Evolutionary conservation across 805 yeast species (phyloP).

Genomic region (Kurtzmaniella fragi): DNA sequence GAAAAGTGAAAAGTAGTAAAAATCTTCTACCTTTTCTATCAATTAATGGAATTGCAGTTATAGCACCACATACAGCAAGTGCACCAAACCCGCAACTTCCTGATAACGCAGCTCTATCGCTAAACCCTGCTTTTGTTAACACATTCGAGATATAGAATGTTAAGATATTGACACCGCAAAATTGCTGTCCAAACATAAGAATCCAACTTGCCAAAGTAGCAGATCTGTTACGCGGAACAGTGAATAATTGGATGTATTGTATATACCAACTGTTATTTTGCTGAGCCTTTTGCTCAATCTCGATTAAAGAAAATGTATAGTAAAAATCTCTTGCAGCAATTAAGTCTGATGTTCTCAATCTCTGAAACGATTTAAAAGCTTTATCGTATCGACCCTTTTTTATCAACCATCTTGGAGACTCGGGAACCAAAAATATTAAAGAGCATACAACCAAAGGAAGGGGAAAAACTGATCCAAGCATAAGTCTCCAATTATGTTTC

Average conservation of each 20-base stretch:
- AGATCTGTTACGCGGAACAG: slow-evolving; percentile 7
- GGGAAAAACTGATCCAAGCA: slow-evolving; percentile 11
- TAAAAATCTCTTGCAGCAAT: slow-evolving; percentile 11
- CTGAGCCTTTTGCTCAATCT: slow-evolving; percentile 3
- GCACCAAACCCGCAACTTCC: slow-evolving; percentile 12
- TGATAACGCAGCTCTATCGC: slow-evolving; percentile 6
- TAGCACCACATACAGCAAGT: slow-evolving; percentile 9
- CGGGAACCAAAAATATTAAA: slow-evolving; percentile 16
- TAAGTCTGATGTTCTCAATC: slow-evolving; percentile 6
- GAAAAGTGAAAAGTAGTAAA: slow-evolving; percentile 19
- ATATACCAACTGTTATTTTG: slow-evolving; percentile 3
- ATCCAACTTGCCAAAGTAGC: slow-evolving; percentile 9
- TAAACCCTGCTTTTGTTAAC: slow-evolving; percentile 8
- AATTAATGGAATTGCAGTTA: slow-evolving; percentile 19
- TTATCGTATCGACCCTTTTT: slow-evolving; percentile 10
- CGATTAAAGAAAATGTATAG: slow-evolving; percentile 6
- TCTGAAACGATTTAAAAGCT: slow-evolving; percentile 9
- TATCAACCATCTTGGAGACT: slow-evolving; percentile 21
- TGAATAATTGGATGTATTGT: slow-evolving; percentile 5
- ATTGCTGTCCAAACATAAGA: slow-evolving; percentile 13
- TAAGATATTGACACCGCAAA: slow-evolving; percentile 12
- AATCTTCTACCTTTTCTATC: slow-evolving; percentile 21
- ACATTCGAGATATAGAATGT: slow-evolving; percentile 8
- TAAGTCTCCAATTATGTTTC: slow-evolving; percentile 10
- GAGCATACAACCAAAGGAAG: slow-evolving; percentile 8